Evolutionary conservation across 2,329 filamentous ascomycete genomes (phyloP), one percentile per base, ranked within the genome.

Genomic region (Aureobasidium subglaciale): DNA sequence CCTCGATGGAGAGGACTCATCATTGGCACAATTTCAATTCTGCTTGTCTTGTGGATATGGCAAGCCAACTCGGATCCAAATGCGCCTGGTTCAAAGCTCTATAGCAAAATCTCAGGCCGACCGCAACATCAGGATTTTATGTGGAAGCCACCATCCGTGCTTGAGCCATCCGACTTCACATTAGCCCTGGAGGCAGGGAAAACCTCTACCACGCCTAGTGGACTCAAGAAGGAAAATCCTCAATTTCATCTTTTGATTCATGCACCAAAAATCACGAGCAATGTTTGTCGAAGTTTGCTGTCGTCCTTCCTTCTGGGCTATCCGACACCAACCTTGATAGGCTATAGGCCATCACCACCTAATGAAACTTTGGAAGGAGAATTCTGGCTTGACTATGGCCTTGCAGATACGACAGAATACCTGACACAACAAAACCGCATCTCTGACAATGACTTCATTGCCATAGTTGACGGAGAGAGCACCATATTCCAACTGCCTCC

Each of bases 241-340:
- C 54, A 56, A 24, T 49, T 56, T 10, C 54, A 56, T n/a, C 54
- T 56, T 32, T 25, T 56, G 7, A 40, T 56, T 16, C 54, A 56
- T 49, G 54, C 54, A 15, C 54, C 54, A 20, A 49, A 56, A 10
- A 56, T 56, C 30, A 41, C 30, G 6, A 56, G 24, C 10, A 46
- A 46, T 22, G 54, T 56, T 15, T 56, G 54, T n/a, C 37, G 54
- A 24, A 48, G 42, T 25, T 27, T 56, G 11, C 20, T 56, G 25
- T 56, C 54, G 6, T 41, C 42, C 5, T 56, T 40, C 15, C 18
- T 56, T 4, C 20, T 56, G 13, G 42, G 42, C 29, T 56, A 56
- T 34, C 54, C 54, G 20, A 45, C 54, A 5, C 54, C 54, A 5
- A 56, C 54, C 11, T 40, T 56, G 25, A 41, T 56, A 25, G 54